Base-by-base conservation (phyloP, 116 monocot species). In the Zostera marina region DNA sequence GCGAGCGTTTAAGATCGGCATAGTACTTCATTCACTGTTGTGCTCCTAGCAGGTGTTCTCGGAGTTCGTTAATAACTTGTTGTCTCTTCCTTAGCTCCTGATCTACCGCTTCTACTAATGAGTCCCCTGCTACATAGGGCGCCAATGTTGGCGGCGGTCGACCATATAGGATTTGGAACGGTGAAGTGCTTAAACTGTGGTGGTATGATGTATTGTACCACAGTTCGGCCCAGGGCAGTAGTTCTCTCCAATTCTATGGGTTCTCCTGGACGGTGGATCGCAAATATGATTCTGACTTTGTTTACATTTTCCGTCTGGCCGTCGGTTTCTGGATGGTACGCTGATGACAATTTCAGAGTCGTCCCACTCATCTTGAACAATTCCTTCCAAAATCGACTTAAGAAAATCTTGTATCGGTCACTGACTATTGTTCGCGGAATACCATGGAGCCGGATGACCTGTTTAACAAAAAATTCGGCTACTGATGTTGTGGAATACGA, bases 121-220 rank as follows among this genome's bases (percentile, higher is more conserved):
- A 16, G 1, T 14, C 17, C 0, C 17, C 19, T 5, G 1, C 11
- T 4, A 48, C 4, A 0, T 48, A 48, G 1, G 2, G 0, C 0
- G 16, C 0, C 12, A 48, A 0, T 0, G 9, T 13, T 48, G 48
- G 19, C 1, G 48, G 48, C 1, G 8, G 6, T 2, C 8, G n/a
- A 0, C 48, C 48, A 1, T 48, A 48, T 19, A 48, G 0, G 0
- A 16, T 16, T 11, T 48, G 8, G 8, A 0, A 48, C 8, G 48
- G 48, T 6, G 1, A 11, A 1, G 19, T 1, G n/a, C 0, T 0
- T 3, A 12, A 2, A 0, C 22, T 22, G 7, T 11, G 13, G 32
- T 55, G 24, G 38, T 7, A 14, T 5, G 55, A 12, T 13, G 55
- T 25, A n/a, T 55, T 55, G 0, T 55, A 55, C 23, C 55, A 25